A percentile compares a stretch with the other conserved stretches of the same genome.
Evolutionary conservation across 768 basidiomycete genomes (phyloP).

Genomic region (Dacryopinax primogenitus): DNA sequence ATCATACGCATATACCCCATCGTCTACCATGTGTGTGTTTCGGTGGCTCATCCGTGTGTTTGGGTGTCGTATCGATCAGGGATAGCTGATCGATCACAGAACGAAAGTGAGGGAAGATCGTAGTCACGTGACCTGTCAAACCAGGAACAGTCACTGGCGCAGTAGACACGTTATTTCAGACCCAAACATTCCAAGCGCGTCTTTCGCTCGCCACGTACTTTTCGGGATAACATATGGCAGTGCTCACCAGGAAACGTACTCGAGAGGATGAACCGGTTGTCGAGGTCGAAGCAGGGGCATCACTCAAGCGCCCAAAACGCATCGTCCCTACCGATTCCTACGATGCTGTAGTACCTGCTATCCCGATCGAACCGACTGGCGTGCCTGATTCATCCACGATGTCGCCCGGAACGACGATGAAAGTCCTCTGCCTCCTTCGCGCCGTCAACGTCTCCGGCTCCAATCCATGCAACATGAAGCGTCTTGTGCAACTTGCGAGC

Average conservation of each 20-base stretch:
- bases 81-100: no score
- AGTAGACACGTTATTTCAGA: no score
- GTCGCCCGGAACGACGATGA: not conserved
- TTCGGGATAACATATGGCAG: not conserved
- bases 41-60: no score
- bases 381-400: not conserved
- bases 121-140: no score
- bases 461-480: not conserved
- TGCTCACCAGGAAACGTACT: not conserved
- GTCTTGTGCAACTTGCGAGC: not conserved
- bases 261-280: not conserved
- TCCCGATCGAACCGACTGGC: not conserved
- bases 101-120: no score
- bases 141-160: no score
- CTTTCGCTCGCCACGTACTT: no score
- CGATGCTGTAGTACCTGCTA: not conserved
- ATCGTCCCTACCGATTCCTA: not conserved
- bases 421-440: not conserved
- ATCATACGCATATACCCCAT: no score
- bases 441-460: not conserved
- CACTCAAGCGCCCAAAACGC: not conserved
- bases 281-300: not conserved
- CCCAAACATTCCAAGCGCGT: no score
- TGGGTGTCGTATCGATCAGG: no score
- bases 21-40: no score